Evolutionary conservation across 495 filamentous ascomycete species (phyloP).

Genomic region (Hyphodiscus hymeniophilus): DNA sequence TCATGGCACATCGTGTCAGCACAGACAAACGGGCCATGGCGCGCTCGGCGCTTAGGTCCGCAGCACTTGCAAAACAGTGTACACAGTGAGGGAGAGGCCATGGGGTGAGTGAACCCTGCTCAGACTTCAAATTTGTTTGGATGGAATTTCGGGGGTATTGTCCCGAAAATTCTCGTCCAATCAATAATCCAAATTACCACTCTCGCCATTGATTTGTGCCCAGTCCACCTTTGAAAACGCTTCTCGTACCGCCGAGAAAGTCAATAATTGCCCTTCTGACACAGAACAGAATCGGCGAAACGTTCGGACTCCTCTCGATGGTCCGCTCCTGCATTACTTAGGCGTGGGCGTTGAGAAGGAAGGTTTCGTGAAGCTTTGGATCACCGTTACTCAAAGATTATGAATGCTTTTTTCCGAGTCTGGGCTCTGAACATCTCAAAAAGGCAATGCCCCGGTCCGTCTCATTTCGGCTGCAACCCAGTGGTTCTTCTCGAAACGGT

Average conservation of each 20-base stretch:
- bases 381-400: no score
- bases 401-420: no score
- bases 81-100: constrained; percentile 10
- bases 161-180: constrained; percentile 20
- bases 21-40: constrained; percentile 11
- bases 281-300: not conserved
- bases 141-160: not conserved
- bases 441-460: no score
- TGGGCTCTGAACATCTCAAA: no score
- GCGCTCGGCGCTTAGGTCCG: constrained; percentile 13
- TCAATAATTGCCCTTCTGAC: not conserved
- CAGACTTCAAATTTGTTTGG: not conserved
- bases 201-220: constrained; percentile 8
- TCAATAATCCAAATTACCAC: constrained; percentile 17
- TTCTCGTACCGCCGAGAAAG: constrained; percentile 15
- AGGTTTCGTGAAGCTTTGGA: no score
- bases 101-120: not conserved
- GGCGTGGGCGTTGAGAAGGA: no score
- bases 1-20: constrained; percentile 1
- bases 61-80: not conserved
- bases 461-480: no score
- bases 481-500: no score
- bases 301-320: no score
- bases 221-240: constrained; percentile 15
- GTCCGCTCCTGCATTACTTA: not conserved